Percentiles rank a stretch among this genome's conserved stretches.
phyloP scores from a whole-genome alignment of 2,329 filamentous ascomycete genomes.

The Escovopsis sp. region DNA sequence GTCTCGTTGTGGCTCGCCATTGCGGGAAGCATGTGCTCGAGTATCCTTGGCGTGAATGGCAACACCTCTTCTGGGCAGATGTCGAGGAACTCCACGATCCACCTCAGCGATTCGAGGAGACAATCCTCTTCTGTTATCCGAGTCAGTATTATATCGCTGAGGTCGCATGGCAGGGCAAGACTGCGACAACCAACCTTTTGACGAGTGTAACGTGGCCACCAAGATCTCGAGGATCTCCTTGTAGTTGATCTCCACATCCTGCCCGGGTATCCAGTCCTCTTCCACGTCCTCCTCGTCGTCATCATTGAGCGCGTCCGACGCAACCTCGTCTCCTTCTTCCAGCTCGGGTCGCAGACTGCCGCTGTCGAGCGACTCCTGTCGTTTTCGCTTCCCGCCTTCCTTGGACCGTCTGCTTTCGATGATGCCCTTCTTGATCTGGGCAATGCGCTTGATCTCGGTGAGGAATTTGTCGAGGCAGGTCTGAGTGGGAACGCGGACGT shows the following conservation, averaged over 20 bases:
- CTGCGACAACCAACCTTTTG: slow-evolving; percentile 46
- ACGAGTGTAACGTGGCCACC: slow-evolving; percentile 73
- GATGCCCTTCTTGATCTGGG: slow-evolving; percentile 81
- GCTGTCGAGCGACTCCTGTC: slow-evolving; percentile 53
- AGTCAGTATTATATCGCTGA: not conserved
- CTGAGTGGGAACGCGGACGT: slow-evolving; percentile 91
- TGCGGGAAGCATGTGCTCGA: slow-evolving; percentile 82
- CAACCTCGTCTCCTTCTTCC: slow-evolving; percentile 46
- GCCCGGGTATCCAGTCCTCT: slow-evolving; percentile 92
- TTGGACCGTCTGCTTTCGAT: slow-evolving; percentile 65
- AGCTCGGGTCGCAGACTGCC: slow-evolving; percentile 41
- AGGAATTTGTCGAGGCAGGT: slow-evolving; percentile 79
- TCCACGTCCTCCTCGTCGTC: slow-evolving; percentile 51
- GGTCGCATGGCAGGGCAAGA: too few species aligned
- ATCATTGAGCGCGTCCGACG: slow-evolving; percentile 40
- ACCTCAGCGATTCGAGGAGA: slow-evolving; percentile 75
- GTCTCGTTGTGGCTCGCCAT: slow-evolving; percentile 85
- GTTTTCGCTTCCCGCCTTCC: slow-evolving; percentile 52
- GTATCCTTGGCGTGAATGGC: slow-evolving; percentile 79
- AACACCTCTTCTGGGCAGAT: slow-evolving; percentile 96
- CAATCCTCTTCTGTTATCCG: slow-evolving; percentile 62
- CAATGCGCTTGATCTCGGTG: slow-evolving; percentile 85
- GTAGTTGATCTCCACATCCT: slow-evolving; percentile 91
- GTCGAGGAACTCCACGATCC: slow-evolving; percentile 93
- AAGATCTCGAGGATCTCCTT: slow-evolving; percentile 83